A percentile compares a stretch with the other conserved stretches of the same genome.
These are phyloP conservation scores for Cladobotryum mycophilum DNA, from an alignment of 2,329 filamentous ascomycete species.

Conservation along the genomic window DNA sequence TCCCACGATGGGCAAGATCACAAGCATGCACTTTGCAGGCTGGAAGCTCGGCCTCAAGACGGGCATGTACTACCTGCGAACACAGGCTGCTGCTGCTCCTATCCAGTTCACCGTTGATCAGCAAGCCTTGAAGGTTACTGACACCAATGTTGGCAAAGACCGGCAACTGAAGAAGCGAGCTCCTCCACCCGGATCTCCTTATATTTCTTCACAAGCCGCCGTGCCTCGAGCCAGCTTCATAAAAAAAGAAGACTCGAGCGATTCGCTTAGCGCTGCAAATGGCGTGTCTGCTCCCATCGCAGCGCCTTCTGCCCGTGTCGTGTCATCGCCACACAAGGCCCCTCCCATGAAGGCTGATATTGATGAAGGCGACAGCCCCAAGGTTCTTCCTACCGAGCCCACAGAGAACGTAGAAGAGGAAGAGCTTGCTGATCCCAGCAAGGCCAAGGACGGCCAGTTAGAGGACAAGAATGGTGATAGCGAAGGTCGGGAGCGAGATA, in stretches of 20 bases:
- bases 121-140: conserved; percentile 81
- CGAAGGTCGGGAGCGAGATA: conserved; percentile 76
- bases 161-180: conserved; percentile 63
- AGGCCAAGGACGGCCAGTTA: conserved; percentile 46
- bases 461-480: conserved; percentile 70
- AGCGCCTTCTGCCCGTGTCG: conserved; percentile 53
- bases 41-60: conserved; percentile 99
- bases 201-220: conserved; percentile 52
- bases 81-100: conserved; percentile 90
- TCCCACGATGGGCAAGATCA: conserved; percentile 99
- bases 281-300: background rate
- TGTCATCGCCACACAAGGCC: conserved; percentile 54
- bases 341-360: conserved; percentile 70
- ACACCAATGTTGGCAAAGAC: conserved; percentile 68
- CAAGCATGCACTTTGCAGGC: conserved; percentile 97
- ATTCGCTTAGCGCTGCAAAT: conserved; percentile 25
- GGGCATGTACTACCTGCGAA: conserved; percentile 99
- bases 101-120: conserved; percentile 99
- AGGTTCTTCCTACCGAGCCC: conserved; percentile 69
- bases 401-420: conserved; percentile 55
- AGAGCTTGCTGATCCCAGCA: conserved; percentile 53
- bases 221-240: conserved; percentile 63
- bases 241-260: conserved; percentile 43
- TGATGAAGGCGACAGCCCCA: conserved; percentile 72
- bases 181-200: conserved; percentile 47